phyloP scores from a whole-genome alignment of 352 stramenopile genomes.

The Phytophthora multivora region DNA sequence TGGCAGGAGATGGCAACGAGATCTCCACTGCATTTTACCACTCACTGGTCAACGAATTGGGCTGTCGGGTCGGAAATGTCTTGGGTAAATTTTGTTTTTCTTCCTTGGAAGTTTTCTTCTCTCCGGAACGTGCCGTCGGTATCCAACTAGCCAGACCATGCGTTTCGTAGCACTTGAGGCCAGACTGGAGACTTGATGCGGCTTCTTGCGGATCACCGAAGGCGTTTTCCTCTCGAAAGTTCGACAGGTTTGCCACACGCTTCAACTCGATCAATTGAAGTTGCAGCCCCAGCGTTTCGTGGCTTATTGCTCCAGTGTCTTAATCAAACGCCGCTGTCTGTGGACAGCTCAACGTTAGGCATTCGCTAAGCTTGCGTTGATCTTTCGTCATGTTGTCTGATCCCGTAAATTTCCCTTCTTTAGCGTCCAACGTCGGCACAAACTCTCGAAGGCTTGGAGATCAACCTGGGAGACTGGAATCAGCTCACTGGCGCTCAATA shows the following conservation, averaged over 20 bases:
- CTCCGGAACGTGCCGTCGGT: not conserved
- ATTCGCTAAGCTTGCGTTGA: not conserved
- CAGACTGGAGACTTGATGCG: not conserved
- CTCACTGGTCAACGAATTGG: not conserved
- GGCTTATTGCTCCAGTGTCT: not conserved
- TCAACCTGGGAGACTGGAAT: constrained; percentile 8
- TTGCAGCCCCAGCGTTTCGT: not conserved
- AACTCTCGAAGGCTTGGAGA: not conserved
- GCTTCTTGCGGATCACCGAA: not conserved
- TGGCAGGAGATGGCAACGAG: not conserved
- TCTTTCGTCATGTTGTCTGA: not conserved
- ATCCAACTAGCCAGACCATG: constrained; percentile 1
- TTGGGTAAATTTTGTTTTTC: not conserved
- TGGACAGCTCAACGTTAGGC: not conserved
- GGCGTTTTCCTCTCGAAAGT: not conserved
- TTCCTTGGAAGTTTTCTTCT: constrained; percentile 5
- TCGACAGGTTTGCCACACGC: not conserved
- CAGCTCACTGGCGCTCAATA: constrained; percentile 8
- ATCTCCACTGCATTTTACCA: too few species aligned
- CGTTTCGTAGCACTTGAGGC: not conserved
- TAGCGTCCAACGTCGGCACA: not conserved
- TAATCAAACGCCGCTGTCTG: not conserved
- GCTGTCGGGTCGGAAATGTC: not conserved
- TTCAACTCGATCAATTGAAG: constrained; percentile 11
- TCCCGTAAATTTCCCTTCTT: not conserved